Conservation (phyloP, 768 basidiomycete species). For the Mycena galericulata region DNA sequence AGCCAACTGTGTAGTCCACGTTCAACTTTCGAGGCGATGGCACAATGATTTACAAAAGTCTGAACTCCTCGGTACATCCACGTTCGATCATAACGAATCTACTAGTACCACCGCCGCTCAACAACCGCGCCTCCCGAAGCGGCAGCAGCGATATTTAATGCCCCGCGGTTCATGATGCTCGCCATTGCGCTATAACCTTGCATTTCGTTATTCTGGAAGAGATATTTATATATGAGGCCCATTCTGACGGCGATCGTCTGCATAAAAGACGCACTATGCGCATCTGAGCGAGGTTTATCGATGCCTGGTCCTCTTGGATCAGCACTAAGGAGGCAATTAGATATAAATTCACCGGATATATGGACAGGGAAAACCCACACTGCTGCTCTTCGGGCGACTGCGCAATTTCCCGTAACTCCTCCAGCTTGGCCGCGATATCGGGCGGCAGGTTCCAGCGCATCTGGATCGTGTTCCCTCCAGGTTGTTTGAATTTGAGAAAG, state of each 20-base stretch:
- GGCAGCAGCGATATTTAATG: not conserved
- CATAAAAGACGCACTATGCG: slow-evolving; percentile 3
- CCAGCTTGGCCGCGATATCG: not conserved
- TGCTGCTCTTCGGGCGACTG: slow-evolving; percentile 10
- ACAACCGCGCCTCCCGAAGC: not conserved
- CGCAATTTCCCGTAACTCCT: slow-evolving; percentile 5
- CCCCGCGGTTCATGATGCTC: not conserved
- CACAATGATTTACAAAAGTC: no score
- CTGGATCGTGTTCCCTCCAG: not conserved
- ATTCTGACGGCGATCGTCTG: not conserved
- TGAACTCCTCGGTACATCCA: no score
- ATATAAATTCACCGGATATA: not conserved
- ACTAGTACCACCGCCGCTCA: not conserved
- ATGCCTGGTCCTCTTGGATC: slow-evolving; percentile 17
- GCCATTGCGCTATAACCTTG: not conserved
- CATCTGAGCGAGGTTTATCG: slow-evolving; percentile 2
- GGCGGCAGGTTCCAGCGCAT: slow-evolving; percentile 29
- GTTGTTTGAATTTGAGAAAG: slow-evolving; percentile 25
- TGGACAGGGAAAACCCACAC: not conserved
- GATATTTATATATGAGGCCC: no score
- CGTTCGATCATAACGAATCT: no score
- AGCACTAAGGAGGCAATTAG: not conserved
- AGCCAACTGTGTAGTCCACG: no score
- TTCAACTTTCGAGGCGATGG: no score
- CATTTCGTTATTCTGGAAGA: not conserved